Base-by-base conservation (phyloP, 1,284 basidiomycete genomes). In the Hemileia vastatrix region DNA sequence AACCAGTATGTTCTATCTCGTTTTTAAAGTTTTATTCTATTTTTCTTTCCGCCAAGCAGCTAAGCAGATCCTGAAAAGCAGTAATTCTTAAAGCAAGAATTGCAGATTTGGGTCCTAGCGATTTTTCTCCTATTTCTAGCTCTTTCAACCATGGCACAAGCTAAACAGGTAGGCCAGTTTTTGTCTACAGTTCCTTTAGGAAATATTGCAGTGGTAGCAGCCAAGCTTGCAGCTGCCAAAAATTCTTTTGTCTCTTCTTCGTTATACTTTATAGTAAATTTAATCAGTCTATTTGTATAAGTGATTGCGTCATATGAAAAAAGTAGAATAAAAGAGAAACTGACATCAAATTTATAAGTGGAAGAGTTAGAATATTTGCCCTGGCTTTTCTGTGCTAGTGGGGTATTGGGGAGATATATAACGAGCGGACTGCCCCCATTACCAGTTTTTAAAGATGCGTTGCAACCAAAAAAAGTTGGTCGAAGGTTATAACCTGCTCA, bases 381-480 rank as follows among this genome's bases (percentile, higher is more conserved):
- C 9, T 48, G 36, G 33, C 31, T 18, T n/a, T n/a, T n/a, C 44
- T 18, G 50, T 15, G 57, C 33, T 15, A 54, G 36, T 6, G 57
- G 57, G 31, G 36, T 59, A 24, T 59, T 59, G 6, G 57, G 57
- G 23, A 59, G 40, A 33, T 59, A 59, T 21, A 59, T 33, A 3
- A 59, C 27, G 19, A 59, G 47, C 11, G 57, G 57, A 27, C 53
- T 52, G 15, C 49, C 50, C 23, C 57, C 40, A 24, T 45, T 51
- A 8, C 49, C 40, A 21, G 9, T 9, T 18, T 31, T 24, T 21
- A 11, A 36, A 3, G 50, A 36, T 4, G 57, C 19, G 40, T 72
- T 76, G 70, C 86, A 88, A 0, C 87, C 87, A 75, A 88, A 89
- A 75, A 89, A 88, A 0, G 84, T 84, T 4, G 86, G 82, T 18